These are phyloP conservation scores for Leptographium radiaticola DNA, from an alignment of 2,329 filamentous ascomycete species.

Conservation along the genomic window DNA sequence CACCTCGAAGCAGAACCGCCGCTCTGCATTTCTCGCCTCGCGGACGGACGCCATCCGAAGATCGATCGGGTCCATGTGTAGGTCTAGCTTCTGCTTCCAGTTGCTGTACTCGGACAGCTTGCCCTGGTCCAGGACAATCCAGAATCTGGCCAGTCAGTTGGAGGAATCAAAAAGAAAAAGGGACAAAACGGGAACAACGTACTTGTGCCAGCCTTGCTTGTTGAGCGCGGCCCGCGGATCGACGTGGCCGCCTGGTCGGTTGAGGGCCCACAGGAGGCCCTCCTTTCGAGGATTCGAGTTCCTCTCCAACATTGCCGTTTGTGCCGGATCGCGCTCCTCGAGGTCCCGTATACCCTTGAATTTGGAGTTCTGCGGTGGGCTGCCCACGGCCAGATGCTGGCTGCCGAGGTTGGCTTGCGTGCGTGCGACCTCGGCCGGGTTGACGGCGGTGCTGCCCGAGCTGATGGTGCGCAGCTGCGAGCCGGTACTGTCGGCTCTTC, in stretches of 20 bases:
- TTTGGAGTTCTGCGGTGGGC: conserved; percentile 40
- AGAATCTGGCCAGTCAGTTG: conserved; percentile 51
- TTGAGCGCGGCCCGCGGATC: conserved; percentile 82
- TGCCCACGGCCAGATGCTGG: conserved; percentile 28
- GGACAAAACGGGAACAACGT: conserved; percentile 25
- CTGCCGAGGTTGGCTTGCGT: conserved; percentile 44
- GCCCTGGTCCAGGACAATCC: conserved; percentile 95
- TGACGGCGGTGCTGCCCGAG: conserved; percentile 16
- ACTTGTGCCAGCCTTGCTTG: conserved; percentile 99
- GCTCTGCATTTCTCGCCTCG: conserved; percentile 86
- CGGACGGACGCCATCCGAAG: conserved; percentile 92
- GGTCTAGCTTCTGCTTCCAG: conserved; percentile 93
- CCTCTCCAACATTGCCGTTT: conserved; percentile 38
- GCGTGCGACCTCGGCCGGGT: conserved; percentile 34
- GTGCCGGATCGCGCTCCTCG: conserved; percentile 63
- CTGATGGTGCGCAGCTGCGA: conserved; percentile 42
- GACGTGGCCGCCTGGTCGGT: conserved; percentile 82
- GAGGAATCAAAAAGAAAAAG: background rate
- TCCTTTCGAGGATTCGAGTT: conserved; percentile 70
- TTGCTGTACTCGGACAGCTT: conserved; percentile 97
- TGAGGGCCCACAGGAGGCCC: conserved; percentile 87
- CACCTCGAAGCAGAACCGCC: conserved; percentile 94
- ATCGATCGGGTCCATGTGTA: conserved; percentile 97
- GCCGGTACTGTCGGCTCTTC: conserved; percentile 59
- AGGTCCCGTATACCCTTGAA: conserved; percentile 91